These are phyloP conservation scores for Penicillium manginii DNA, from an alignment of 495 filamentous ascomycete genomes.

Conservation along the genomic window DNA sequence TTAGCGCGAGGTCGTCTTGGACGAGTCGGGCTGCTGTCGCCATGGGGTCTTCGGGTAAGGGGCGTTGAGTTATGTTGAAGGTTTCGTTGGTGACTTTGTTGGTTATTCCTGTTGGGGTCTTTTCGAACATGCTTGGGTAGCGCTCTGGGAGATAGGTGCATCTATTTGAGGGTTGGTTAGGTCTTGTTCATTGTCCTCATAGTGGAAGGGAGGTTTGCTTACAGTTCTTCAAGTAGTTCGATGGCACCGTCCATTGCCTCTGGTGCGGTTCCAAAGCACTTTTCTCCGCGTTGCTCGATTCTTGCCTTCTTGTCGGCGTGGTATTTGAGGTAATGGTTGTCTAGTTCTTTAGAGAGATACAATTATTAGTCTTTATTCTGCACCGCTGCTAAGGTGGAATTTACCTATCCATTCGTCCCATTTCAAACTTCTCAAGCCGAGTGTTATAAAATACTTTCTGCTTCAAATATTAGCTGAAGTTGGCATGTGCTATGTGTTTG, in stretches of 20 bases:
- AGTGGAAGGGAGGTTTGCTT: conserved; percentile 12
- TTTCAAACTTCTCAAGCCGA: conserved; percentile 79
- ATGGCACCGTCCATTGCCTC: conserved; percentile 76
- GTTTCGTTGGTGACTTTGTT: conserved; percentile 74
- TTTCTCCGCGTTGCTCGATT: conserved; percentile 69
- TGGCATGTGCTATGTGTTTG: not conserved
- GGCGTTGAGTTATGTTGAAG: conserved; percentile 70
- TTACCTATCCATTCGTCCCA: conserved; percentile 81
- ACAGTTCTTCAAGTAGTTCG: conserved; percentile 80
- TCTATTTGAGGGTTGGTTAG: conserved; percentile 27
- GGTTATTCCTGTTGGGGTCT: conserved; percentile 66
- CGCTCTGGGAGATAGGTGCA: conserved; percentile 76
- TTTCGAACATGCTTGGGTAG: conserved; percentile 73
- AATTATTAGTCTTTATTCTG: conserved; percentile 14
- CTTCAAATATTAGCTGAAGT: conserved; percentile 4
- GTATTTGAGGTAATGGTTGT: conserved; percentile 78
- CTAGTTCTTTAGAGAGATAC: conserved; percentile 59
- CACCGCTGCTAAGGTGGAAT: not conserved
- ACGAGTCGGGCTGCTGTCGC: conserved; percentile 69
- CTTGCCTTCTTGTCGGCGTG: conserved; percentile 74
- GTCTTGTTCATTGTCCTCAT: not conserved
- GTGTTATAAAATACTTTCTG: conserved; percentile 72
- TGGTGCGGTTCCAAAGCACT: conserved; percentile 73
- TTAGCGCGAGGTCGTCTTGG: conserved; percentile 86
- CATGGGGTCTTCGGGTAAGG: conserved; percentile 83